Base-by-base conservation (phyloP, 2,329 filamentous ascomycete species). In the Aspergillus intermedius region DNA sequence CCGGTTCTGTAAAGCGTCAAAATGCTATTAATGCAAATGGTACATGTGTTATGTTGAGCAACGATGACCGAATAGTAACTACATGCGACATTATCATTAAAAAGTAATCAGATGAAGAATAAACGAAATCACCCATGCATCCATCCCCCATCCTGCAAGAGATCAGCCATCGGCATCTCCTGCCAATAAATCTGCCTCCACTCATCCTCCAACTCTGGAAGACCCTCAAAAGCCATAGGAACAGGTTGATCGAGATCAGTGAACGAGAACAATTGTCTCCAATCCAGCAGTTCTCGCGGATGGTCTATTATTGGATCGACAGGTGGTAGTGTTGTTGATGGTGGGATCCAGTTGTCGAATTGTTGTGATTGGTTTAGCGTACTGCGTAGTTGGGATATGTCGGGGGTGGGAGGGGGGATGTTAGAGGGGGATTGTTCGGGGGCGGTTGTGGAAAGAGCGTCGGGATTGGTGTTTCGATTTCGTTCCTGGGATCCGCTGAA, bases 161-260 rank as follows among this genome's bases (percentile, higher is more conserved):
- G 60, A 54, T 72, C 69, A 13, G 68, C 61, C 65, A 72, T 67
- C 2, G 66, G 68, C 1, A 67, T 66, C 47, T 72, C 69, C 50
- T 71, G 68, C 62, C 68, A 67, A 47, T 73, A 73, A 7, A 73
- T 65, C 50, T 72, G 68, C n/a, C 70, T 64, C 70, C 70, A 73
- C 55, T 73, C 70, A 37, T 72, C 66, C 54, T 72, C 69, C 48
- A 72, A 58, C 43, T 72, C 68, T 4, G 66, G 63, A 3, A 71
- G 54, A 17, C 66, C 65, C 44, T 71, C 69, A 42, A 67, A 58
- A 5, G 63, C 59, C 53, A 70, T 64, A 2, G 68, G 65, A 5
- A 63, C 60, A 3, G 67, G 62, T 22, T 68, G 61, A 12, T 70
- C 68, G 13, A 64, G 53, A 49, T 70, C 69, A 3, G 62, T 62